These are phyloP conservation scores for Phytophthora hybrid DNA, from an alignment of 352 stramenopile genomes.

Conservation along the genomic window DNA sequence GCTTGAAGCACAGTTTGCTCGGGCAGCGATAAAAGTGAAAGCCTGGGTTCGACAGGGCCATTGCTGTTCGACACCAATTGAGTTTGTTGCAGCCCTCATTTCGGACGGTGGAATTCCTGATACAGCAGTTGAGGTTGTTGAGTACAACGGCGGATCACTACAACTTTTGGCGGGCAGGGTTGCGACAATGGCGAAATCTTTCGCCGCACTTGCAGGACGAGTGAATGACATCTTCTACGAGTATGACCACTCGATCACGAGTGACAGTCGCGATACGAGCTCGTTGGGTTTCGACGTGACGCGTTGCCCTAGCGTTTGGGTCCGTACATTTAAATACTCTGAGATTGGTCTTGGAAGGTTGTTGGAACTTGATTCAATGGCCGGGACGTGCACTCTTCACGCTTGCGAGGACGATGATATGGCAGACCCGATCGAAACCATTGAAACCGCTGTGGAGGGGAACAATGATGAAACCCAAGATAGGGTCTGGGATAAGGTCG, in stretches of 20 bases:
- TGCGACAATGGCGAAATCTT: slow-evolving; percentile 8
- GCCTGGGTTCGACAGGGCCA: slow-evolving; percentile 24
- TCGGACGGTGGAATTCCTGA: slow-evolving; percentile 36
- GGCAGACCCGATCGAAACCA: not conserved
- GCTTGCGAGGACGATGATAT: not conserved
- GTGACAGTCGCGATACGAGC: not conserved
- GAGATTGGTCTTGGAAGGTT: not conserved
- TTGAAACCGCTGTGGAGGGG: not conserved
- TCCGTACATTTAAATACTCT: slow-evolving; percentile 6
- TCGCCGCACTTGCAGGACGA: not conserved
- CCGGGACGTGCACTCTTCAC: not conserved
- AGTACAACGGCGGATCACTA: slow-evolving; percentile 11
- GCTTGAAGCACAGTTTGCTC: slow-evolving; percentile 37
- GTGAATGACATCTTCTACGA: slow-evolving; percentile 2
- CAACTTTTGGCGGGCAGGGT: not conserved
- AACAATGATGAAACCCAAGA: not conserved
- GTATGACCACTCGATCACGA: not conserved
- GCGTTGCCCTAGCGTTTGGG: not conserved
- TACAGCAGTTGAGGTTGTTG: slow-evolving; percentile 34
- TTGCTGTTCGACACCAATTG: slow-evolving; percentile 22
- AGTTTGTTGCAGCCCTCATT: slow-evolving; percentile 30
- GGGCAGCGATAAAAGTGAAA: slow-evolving; percentile 19
- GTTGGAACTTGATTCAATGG: not conserved
- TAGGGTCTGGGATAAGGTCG: not conserved
- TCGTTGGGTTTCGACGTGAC: not conserved